Percentiles rank a stretch among this genome's conserved stretches.
Evolutionary conservation across 1,139 yeast genomes (phyloP).

Genomic region (Yarrowia galli): DNA sequence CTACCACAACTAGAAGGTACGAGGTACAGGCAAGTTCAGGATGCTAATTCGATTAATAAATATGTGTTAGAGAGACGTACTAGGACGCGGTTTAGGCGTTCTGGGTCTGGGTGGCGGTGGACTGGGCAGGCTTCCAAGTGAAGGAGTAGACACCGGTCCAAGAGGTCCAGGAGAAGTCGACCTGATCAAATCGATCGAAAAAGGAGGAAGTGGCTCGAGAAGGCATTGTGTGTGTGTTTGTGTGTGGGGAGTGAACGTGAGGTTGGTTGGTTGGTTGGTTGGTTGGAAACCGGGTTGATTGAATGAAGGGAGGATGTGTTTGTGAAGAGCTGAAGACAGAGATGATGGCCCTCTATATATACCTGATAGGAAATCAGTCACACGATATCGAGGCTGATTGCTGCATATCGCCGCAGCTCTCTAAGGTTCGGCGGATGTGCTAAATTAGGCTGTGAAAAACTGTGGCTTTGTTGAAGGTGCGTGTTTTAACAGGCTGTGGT

Average conservation of each 20-base stretch:
- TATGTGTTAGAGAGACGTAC: neutral
- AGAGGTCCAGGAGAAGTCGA: conserved; percentile 36
- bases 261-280: neutral
- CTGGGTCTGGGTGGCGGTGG: conserved; percentile 18
- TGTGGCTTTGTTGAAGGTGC: neutral
- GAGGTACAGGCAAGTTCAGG: neutral
- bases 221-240: conserved; percentile 19
- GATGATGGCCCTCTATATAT: conserved; percentile 10
- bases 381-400: conserved; percentile 37
- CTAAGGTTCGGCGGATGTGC: conserved; percentile 17
- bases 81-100: conserved; percentile 1
- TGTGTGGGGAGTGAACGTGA: neutral
- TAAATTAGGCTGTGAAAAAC: conserved; percentile 4
- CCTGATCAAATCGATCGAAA: conserved; percentile 33
- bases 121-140: conserved; percentile 24
- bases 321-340: neutral
- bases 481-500: neutral
- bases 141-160: conserved; percentile 29
- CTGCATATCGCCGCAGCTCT: conserved; percentile 8
- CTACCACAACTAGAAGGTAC: too few species aligned
- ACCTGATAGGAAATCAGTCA: conserved; percentile 23
- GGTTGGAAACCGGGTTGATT: neutral
- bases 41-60: conserved; percentile 15
- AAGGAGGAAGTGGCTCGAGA: conserved; percentile 36
- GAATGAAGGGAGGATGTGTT: neutral